phyloP scores from a whole-genome alignment of 2,329 filamentous ascomycete species.

The Claviceps humidiphila region DNA sequence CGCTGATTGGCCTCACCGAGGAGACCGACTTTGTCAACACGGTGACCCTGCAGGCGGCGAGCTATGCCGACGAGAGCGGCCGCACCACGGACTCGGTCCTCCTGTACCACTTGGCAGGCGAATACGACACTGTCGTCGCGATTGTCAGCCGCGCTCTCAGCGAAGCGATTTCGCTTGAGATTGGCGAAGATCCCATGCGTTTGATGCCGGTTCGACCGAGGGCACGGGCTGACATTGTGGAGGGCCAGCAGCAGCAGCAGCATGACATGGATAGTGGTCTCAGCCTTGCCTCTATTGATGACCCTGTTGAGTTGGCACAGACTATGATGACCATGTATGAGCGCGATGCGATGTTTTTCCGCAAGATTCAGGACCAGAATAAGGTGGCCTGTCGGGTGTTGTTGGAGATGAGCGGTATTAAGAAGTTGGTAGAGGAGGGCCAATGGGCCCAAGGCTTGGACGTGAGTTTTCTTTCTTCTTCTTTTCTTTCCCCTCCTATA shows the following conservation, averaged over 20 bases:
- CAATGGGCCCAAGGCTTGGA: slow-evolving; percentile 46
- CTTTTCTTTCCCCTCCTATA: not conserved
- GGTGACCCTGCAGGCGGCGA: slow-evolving; percentile 87
- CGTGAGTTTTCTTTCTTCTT: slow-evolving; percentile 29
- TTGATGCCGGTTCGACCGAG: slow-evolving; percentile 71
- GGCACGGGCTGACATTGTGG: slow-evolving; percentile 21
- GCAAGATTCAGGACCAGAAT: slow-evolving; percentile 43
- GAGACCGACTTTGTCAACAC: slow-evolving; percentile 76
- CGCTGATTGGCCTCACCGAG: slow-evolving; percentile 65
- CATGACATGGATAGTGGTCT: slow-evolving; percentile 38
- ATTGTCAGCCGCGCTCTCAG: slow-evolving; percentile 85
- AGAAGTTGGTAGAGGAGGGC: slow-evolving; percentile 38
- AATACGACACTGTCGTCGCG: slow-evolving; percentile 86
- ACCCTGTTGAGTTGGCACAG: slow-evolving; percentile 44
- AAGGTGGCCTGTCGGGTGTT: slow-evolving; percentile 42
- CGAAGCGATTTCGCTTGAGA: slow-evolving; percentile 74
- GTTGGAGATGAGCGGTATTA: slow-evolving; percentile 48
- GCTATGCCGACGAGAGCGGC: slow-evolving; percentile 87
- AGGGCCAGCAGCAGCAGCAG: slow-evolving; percentile 19
- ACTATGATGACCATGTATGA: slow-evolving; percentile 54
- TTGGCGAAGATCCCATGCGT: slow-evolving; percentile 68
- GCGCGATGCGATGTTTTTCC: slow-evolving; percentile 46
- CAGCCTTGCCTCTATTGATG: slow-evolving; percentile 45
- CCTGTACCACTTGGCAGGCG: slow-evolving; percentile 84
- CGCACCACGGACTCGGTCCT: slow-evolving; percentile 87